These are phyloP conservation scores for Elsinoe batatas DNA, from an alignment of 2,329 filamentous ascomycete genomes.

Conservation along the genomic window DNA sequence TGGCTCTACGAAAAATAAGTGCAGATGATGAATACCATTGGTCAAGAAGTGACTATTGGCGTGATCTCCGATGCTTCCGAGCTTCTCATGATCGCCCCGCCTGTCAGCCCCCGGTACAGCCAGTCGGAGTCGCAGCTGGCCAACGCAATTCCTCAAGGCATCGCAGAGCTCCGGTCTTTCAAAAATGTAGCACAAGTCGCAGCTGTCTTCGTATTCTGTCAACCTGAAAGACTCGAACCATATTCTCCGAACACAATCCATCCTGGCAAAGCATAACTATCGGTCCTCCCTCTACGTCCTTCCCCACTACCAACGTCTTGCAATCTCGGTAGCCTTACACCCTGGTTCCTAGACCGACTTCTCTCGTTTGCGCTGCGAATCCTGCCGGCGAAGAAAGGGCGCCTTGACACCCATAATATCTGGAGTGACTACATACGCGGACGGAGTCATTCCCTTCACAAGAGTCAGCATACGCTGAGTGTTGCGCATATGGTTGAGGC, in stretches of 20 bases:
- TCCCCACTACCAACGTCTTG: background rate
- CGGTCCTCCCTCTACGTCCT: background rate
- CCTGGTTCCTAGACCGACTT: slow-evolving; percentile 4
- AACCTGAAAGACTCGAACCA: background rate
- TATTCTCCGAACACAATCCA: background rate
- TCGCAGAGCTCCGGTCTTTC: background rate
- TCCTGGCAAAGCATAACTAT: background rate
- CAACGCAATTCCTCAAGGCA: slow-evolving; percentile 1
- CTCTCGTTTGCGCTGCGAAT: background rate
- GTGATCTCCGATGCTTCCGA: slow-evolving; percentile 12
- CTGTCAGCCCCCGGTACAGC: slow-evolving; percentile 10
- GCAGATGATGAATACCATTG: background rate
- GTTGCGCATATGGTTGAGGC: slow-evolving; percentile 8
- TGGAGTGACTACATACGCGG: background rate
- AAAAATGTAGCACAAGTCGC: background rate
- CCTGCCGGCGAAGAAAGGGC: background rate
- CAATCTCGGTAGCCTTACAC: slow-evolving; percentile 8
- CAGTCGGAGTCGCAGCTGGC: slow-evolving; percentile 4
- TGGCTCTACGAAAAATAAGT: background rate
- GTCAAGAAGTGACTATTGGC: slow-evolving; percentile 2
- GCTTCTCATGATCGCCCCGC: slow-evolving; percentile 4
- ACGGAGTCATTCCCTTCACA: background rate
- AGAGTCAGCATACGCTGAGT: slow-evolving; percentile 10
- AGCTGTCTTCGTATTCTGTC: background rate
- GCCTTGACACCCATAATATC: background rate